Base-by-base conservation (phyloP, 2,329 filamentous ascomycete species). In the Fusarium secorum region DNA sequence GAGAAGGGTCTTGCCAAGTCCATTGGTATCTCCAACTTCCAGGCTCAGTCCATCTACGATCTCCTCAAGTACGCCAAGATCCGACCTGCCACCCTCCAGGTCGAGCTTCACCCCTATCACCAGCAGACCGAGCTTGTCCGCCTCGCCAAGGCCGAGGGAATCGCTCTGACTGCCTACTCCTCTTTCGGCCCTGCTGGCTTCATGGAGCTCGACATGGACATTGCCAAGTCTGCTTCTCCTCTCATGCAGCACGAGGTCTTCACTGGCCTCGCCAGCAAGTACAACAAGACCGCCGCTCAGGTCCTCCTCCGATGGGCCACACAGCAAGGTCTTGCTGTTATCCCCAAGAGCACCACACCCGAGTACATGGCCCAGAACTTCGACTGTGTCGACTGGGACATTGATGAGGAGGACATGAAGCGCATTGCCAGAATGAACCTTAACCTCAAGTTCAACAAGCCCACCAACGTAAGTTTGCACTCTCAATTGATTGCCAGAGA, bases 41-140 rank as follows among this genome's bases (percentile, higher is more conserved):
- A 92, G 82, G 88, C 88, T 49, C 88, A 92, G 81, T 85, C 93
- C 71, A 82, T 97, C 77, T 91, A 95, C 81, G 93, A 96, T 81
- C 84, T 95, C 74, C 87, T 95, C 78, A 89, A 91, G 76, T 93
- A 94, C 82, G 92, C 92, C 69, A 89, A 87, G 76, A 88, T 94
- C 81, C 86, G 86, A 46, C 92, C 93, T 13, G 91, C 93, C 41
- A 90, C 91, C 42, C 90, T 96, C 66, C 94, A 97, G 86, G 91
- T 97, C 81, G 93, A 97, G 86, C 93, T 95, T 84, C 94, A 97
- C 86, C 93, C 93, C 30, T 96, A 95, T 87, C 88, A 95, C 64
- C 91, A 92, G 67, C 93, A 97, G 86, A 81, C 85, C 65, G 86
- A 89, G 58, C 88, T 97, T 56, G 80, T 96, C 76, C 84, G 88